A percentile compares a stretch with the other conserved stretches of the same genome.
Conservation (phyloP, 345 rosid species). For the Capsella bursapastoris region DNA sequence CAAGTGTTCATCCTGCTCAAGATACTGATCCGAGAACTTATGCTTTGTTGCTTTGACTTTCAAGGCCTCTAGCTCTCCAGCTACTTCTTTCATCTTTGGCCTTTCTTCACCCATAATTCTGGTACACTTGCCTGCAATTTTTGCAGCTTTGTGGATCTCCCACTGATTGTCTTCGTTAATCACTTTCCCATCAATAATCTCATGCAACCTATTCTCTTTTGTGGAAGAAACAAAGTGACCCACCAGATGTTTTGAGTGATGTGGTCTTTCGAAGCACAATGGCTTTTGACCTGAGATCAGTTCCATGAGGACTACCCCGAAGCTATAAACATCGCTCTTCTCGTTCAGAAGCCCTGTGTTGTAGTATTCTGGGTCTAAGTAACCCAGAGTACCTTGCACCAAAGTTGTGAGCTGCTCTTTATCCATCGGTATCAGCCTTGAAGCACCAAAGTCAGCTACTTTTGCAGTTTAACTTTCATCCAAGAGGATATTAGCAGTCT, state of each 20-base stretch:
- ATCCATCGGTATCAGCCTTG: constrained; percentile 51
- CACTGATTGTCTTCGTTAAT: neutral
- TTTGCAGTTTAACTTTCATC: constrained; percentile 49
- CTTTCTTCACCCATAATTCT: constrained; percentile 41
- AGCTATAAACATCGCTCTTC: constrained; percentile 62
- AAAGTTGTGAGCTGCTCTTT: constrained; percentile 46
- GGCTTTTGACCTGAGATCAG: constrained; percentile 45
- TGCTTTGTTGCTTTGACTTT: constrained; percentile 10
- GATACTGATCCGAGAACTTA: neutral
- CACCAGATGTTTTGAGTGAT: constrained; percentile 38
- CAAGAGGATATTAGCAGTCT: constrained; percentile 53
- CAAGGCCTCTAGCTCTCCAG: constrained; percentile 41
- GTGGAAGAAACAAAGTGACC: constrained; percentile 36
- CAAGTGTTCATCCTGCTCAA: constrained; percentile 25
- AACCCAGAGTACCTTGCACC: constrained; percentile 57
- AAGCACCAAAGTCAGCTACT: constrained; percentile 60
- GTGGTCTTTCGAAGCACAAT: constrained; percentile 36
- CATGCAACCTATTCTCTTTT: constrained; percentile 25
- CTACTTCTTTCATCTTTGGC: constrained; percentile 47
- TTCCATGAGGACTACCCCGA: constrained; percentile 56
- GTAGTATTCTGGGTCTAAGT: constrained; percentile 55
- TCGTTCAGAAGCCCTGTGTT: constrained; percentile 34
- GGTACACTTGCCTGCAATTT: constrained; percentile 39
- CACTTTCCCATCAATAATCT: constrained; percentile 33
- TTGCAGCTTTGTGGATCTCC: constrained; percentile 28